These are phyloP conservation scores for Aulographum hederae DNA, from an alignment of 2,329 filamentous ascomycete genomes.

Conservation along the genomic window DNA sequence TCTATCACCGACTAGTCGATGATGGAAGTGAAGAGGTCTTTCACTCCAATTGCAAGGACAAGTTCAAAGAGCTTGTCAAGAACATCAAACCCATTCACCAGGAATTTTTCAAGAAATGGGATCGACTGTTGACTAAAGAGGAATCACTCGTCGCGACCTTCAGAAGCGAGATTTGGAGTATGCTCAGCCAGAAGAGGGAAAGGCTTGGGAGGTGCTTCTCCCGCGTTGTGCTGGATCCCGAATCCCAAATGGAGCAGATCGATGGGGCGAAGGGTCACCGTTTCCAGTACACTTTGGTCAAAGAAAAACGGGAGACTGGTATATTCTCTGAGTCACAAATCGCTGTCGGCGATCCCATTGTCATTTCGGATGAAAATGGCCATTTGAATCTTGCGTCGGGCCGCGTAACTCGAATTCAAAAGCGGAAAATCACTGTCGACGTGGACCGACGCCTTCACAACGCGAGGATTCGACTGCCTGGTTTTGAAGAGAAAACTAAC, in stretches of 20 bases:
- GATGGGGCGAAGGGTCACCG: conserved; percentile 73
- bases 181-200: conserved; percentile 78
- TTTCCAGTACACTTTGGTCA: conserved; percentile 71
- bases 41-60: conserved; percentile 58
- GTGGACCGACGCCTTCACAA: conserved; percentile 86
- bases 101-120: conserved; percentile 89
- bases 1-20: conserved; percentile 83
- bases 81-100: conserved; percentile 60
- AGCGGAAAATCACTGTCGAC: conserved; percentile 62
- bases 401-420: conserved; percentile 63
- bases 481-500: conserved; percentile 59
- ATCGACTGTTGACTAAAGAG: conserved; percentile 80
- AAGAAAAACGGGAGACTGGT: conserved; percentile 37
- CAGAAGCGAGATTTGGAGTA: conserved; percentile 85
- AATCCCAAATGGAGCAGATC: conserved; percentile 50
- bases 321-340: conserved; percentile 89
- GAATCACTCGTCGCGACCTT: conserved; percentile 80
- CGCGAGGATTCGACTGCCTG: conserved; percentile 53
- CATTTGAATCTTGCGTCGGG: conserved; percentile 92
- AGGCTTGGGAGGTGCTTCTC: conserved; percentile 79
- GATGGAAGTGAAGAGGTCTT: conserved; percentile 66
- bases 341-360: conserved; percentile 71
- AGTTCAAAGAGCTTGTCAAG: conserved; percentile 64
- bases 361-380: conserved; percentile 88
- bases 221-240: conserved; percentile 67